These are phyloP conservation scores for Eimeria sp. DNA, from an alignment of 169 alveolate species.

Conservation along the genomic window DNA sequence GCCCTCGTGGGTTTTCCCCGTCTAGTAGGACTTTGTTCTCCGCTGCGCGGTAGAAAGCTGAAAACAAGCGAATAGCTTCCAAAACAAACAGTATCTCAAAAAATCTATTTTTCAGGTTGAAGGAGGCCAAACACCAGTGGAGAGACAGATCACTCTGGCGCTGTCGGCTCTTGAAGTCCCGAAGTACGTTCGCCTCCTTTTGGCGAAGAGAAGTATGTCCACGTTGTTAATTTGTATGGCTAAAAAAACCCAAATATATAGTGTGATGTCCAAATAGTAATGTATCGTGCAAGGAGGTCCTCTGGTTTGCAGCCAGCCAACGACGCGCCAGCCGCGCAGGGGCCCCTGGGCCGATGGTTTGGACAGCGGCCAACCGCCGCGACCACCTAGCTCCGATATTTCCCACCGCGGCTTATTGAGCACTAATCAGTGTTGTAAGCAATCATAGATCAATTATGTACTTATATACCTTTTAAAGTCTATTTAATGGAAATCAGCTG, in stretches of 20 bases:
- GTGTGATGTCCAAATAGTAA: neutral
- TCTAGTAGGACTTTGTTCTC: neutral
- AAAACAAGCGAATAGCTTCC: neutral
- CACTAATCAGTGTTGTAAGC: neutral
- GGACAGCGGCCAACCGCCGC: conserved; percentile 55
- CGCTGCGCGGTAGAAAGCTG: conserved; percentile 6
- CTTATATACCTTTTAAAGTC: neutral
- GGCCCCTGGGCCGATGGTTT: conserved; percentile 81
- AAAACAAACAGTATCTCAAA: conserved; percentile 28
- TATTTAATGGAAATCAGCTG: neutral
- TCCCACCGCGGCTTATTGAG: neutral
- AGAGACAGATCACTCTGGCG: conserved; percentile 25
- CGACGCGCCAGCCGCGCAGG: conserved; percentile 31
- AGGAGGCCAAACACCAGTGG: neutral
- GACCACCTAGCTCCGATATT: conserved; percentile 26
- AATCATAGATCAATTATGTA: neutral
- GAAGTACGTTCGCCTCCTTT: conserved; percentile 2
- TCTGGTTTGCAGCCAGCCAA: conserved; percentile 48
- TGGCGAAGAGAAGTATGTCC: neutral
- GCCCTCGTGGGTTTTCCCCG: conserved; percentile 36
- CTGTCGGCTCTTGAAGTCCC: conserved; percentile 51
- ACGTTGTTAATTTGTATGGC: neutral
- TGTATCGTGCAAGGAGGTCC: conserved; percentile 12
- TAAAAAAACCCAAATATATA: conserved; percentile 22
- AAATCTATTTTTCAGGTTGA: neutral